Percentiles rank a stretch among this genome's conserved stretches.
These are phyloP conservation scores for Fennellomyces sp. DNA, from an alignment of 371 early-diverging fungal species.

Conservation along the genomic window DNA sequence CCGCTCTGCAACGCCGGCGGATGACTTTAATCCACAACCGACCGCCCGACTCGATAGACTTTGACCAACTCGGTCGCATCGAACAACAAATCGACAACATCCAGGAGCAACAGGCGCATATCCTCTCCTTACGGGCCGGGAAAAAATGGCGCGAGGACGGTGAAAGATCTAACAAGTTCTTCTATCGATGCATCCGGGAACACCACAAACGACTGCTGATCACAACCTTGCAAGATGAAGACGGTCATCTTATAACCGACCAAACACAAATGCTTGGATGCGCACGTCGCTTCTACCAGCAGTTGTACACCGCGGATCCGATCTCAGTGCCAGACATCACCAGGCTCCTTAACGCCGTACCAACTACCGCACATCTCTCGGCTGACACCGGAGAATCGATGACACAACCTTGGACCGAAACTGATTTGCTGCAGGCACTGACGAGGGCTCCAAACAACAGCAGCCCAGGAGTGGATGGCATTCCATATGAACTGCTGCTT, in stretches of 20 bases:
- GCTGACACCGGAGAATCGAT: no score
- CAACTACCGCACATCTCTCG: no score
- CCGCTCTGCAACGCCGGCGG: no score
- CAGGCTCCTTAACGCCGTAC: no score
- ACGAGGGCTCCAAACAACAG: neutral
- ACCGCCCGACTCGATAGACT: no score
- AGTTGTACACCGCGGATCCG: no score
- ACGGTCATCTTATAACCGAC: neutral
- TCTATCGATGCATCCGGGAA: constrained; percentile 17
- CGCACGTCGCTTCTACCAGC: neutral
- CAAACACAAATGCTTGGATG: neutral
- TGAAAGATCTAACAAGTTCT: constrained; percentile 27
- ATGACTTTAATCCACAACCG: no score
- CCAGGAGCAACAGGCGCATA: neutral
- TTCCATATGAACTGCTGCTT: constrained; percentile 11
- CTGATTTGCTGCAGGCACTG: neutral
- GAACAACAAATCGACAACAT: neutral
- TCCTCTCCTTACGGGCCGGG: neutral
- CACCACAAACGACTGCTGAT: constrained; percentile 14
- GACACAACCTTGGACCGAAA: no score
- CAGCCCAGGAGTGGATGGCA: constrained; percentile 16
- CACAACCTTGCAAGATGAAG: neutral
- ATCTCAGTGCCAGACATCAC: no score
- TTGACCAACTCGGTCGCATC: no score
- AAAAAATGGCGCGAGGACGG: constrained; percentile 22